Percentiles rank a stretch among this genome's conserved stretches.
These are phyloP conservation scores for Umbelopsis vinacea DNA, from an alignment of 192 early-diverging fungal genomes.

Conservation along the genomic window DNA sequence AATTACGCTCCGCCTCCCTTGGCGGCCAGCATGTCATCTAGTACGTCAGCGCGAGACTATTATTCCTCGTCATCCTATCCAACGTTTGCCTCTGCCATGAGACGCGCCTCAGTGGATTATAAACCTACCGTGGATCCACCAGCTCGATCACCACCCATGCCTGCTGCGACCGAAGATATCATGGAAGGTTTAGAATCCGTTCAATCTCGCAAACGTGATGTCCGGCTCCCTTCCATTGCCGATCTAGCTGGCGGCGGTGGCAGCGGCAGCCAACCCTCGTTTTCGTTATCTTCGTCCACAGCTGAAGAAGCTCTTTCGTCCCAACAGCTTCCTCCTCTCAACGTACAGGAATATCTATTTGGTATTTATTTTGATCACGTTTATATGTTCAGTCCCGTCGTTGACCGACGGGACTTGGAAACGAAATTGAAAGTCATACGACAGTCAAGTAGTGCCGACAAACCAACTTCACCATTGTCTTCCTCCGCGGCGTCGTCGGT, in stretches of 20 bases:
- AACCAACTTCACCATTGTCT: not conserved
- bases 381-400: conserved; percentile 23
- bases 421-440: conserved; percentile 20
- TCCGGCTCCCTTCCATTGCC: conserved; percentile 14
- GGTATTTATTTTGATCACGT: conserved; percentile 23
- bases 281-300: not conserved
- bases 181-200: conserved; percentile 16
- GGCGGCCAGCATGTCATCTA: conserved; percentile 14
- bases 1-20: not conserved
- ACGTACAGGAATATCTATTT: conserved; percentile 12
- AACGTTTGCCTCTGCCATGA: not conserved
- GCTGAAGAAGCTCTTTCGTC: conserved; percentile 15
- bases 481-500: conserved; percentile 2
- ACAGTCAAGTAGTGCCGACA: not conserved
- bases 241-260: conserved; percentile 6
- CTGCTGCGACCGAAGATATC: not conserved
- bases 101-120: conserved; percentile 3
- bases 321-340: conserved; percentile 9
- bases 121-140: not conserved
- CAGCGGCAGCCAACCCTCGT: not conserved
- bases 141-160: not conserved
- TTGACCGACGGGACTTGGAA: conserved; percentile 23
- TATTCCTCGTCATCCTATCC: not conserved
- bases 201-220: conserved; percentile 6
- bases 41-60: conserved; percentile 9